Evolutionary conservation across 208 protist genomes (phyloP).

Genomic region (Trypanosomatidae sp.): DNA sequence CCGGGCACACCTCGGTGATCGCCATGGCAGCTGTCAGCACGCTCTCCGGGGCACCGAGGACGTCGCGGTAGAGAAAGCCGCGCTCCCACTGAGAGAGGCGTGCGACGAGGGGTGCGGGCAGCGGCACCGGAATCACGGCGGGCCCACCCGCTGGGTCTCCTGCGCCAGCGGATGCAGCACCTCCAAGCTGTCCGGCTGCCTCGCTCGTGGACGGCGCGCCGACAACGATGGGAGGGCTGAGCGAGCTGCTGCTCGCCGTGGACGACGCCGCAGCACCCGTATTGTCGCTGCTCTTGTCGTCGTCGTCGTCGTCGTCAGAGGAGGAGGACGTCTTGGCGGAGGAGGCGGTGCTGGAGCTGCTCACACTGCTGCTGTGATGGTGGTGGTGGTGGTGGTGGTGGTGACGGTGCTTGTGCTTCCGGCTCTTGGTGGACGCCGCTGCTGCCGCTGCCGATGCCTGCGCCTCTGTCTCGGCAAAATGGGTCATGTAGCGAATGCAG

Average conservation of each 20-base stretch:
- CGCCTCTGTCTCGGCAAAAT: constrained; percentile 33
- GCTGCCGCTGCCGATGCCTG: constrained; percentile 6
- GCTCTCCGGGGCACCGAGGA: constrained; percentile 46
- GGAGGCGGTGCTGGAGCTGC: neutral
- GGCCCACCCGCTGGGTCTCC: too few species aligned
- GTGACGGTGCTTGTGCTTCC: neutral
- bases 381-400: constrained; percentile 8
- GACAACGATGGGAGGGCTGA: too few species aligned
- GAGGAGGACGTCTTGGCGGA: constrained; percentile 1
- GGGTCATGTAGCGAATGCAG: constrained; percentile 45
- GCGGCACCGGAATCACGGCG: constrained; percentile 32
- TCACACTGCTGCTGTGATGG: neutral
- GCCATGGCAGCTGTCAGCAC: constrained; percentile 18
- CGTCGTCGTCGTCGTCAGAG: neutral
- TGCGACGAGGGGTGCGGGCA: too few species aligned
- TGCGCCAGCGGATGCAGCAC: too few species aligned
- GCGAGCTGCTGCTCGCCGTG: constrained; percentile 5
- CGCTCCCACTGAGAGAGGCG: too few species aligned
- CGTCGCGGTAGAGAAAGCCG: constrained; percentile 70
- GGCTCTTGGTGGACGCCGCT: neutral
- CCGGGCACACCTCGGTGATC: constrained; percentile 37
- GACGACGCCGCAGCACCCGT: too few species aligned
- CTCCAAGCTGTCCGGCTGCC: too few species aligned
- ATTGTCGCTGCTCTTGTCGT: neutral
- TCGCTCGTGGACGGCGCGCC: too few species aligned